A percentile compares a stretch with the other conserved stretches of the same genome.
Evolutionary conservation across 176 grass and related monocot genomes (phyloP).

Genomic region (Tillandsia fasciculata): DNA sequence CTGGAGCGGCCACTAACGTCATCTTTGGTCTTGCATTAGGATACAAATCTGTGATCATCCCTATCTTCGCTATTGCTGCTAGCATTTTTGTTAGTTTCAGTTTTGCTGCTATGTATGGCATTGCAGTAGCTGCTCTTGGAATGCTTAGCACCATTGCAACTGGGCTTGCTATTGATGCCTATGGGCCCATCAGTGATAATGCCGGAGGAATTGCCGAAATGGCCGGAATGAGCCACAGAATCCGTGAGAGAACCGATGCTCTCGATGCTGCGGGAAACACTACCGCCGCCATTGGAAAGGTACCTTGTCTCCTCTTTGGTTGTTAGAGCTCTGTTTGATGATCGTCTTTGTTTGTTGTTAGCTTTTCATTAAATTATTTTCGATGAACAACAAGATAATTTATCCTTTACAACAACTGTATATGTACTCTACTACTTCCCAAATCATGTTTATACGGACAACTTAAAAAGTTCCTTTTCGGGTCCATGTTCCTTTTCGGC

Average conservation of each 20-base stretch:
- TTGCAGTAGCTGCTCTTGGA: conserved; percentile 57
- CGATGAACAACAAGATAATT: no score
- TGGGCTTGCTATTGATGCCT: conserved; percentile 53
- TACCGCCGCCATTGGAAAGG: not conserved
- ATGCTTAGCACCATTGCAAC: conserved; percentile 64
- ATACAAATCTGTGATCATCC: conserved; percentile 61
- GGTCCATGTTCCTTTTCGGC: no score
- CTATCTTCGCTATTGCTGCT: conserved; percentile 43
- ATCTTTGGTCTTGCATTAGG: conserved; percentile 53
- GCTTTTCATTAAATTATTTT: no score
- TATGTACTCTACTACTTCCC: no score
- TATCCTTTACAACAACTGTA: no score
- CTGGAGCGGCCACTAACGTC: conserved; percentile 59
- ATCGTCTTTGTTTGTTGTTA: no score
- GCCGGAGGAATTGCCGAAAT: conserved; percentile 64
- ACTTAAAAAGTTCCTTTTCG: no score
- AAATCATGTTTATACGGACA: no score
- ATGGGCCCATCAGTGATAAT: conserved; percentile 56
- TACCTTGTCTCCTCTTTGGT: not conserved
- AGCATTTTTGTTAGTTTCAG: conserved; percentile 56
- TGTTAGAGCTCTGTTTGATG: no score
- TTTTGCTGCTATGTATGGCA: conserved; percentile 61
- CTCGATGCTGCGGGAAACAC: conserved; percentile 1
- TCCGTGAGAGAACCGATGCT: conserved; percentile 44
- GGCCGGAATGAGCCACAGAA: conserved; percentile 51